A percentile compares a stretch with the other conserved stretches of the same genome.
Evolutionary conservation across 257 asterid genomes (phyloP).

Genomic region (Solanum chmielewskii): DNA sequence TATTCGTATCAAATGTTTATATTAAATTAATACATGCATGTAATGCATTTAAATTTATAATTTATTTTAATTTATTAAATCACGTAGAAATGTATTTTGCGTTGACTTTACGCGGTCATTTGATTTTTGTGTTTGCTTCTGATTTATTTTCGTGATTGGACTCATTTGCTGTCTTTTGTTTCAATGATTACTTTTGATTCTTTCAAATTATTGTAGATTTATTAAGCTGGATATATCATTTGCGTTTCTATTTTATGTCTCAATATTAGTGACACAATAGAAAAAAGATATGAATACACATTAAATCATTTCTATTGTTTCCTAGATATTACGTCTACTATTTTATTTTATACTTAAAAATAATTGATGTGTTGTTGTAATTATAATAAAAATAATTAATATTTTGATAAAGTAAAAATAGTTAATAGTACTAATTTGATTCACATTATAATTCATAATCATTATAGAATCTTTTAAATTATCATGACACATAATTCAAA

Average conservation of each 20-base stretch:
- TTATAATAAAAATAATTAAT: neutral
- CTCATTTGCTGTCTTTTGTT: neutral
- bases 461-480: neutral
- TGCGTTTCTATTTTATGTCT: neutral
- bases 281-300: neutral
- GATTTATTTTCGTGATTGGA: neutral
- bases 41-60: too few species aligned
- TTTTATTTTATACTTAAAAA: neutral
- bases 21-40: too few species aligned
- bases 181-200: neutral
- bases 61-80: too few species aligned
- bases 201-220: neutral
- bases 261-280: neutral
- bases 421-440: neutral
- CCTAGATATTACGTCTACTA: neutral
- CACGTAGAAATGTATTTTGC: too few species aligned
- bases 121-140: neutral
- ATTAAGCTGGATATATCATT: neutral
- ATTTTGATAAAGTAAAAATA: neutral
- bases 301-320: too few species aligned
- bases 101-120: neutral
- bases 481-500: neutral
- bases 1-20: accelerated
- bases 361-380: neutral
- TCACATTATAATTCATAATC: neutral